phyloP scores from a whole-genome alignment of 345 rosid species.

The Eutrema heterophyllum region DNA sequence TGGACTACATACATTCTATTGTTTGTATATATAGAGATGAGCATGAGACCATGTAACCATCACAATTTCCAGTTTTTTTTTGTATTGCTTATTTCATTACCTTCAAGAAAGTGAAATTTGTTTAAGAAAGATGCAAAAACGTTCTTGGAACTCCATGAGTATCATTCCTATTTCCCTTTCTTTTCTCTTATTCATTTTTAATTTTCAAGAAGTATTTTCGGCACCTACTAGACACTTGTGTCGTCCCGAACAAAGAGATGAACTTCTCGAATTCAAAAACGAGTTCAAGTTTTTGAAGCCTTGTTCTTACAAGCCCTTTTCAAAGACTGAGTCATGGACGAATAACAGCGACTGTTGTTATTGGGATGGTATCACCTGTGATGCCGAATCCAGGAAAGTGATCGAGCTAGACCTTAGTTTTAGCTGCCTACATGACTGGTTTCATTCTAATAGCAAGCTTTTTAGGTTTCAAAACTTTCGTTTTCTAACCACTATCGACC shows the following conservation, averaged over 20 bases:
- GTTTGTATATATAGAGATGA: not conserved
- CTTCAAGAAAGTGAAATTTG: no score
- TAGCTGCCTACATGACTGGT: not conserved
- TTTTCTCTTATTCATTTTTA: not conserved
- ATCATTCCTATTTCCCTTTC: not conserved
- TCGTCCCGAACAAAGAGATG: not conserved
- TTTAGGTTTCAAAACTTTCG: not conserved
- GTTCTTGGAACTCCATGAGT: not conserved
- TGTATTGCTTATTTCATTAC: not conserved
- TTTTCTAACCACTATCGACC: not conserved
- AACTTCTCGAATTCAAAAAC: not conserved
- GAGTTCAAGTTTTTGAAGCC: not conserved
- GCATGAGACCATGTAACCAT: not conserved
- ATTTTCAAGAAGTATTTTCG: not conserved
- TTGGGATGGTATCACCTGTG: not conserved
- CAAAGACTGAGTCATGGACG: not conserved
- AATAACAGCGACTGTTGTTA: not conserved
- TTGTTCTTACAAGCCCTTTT: not conserved
- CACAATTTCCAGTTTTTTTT: not conserved
- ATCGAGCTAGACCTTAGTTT: not conserved
- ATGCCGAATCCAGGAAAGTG: not conserved
- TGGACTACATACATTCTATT: not conserved
- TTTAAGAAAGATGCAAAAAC: not conserved
- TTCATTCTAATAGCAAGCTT: constrained; percentile 1
- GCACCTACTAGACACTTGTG: not conserved